Evolutionary conservation across 495 filamentous ascomycete genomes (phyloP), one percentile per base, ranked within the genome.

Genomic region (Gamarada debralockiae): DNA sequence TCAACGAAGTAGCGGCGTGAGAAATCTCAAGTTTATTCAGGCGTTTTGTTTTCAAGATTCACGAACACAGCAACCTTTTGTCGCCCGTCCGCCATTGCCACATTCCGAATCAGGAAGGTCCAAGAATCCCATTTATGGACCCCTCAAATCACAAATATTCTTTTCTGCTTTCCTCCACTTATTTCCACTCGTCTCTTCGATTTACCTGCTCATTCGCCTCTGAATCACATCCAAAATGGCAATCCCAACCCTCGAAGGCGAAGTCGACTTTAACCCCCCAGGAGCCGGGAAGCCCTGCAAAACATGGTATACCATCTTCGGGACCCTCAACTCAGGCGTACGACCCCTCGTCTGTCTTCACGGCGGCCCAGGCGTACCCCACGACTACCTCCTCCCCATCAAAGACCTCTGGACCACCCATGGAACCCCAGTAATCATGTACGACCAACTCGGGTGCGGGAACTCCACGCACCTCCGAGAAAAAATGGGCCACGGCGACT

Each of bases 371-470:
- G 72, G 73, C 13, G 63, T 59, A 9, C 53, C 58, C 12, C 70
- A 73, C 47, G 53, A 68, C 29, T 76, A 70, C 58, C 56, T 74
- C n/a, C 62, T 64, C 2, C 66, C 71, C 7, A 49, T 74, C n/a
- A 39, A 46, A 15, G 57, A 67, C 29, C 57, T 76, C 2, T 24
- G 46, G 13, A 3, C 20, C 56, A 48, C 23, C 20, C 25, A 72
- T 44, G 55, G 36, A 39, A 67, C 63, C 21, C 70, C 75, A 7
- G 58, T 80, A n/a, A 59, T 80, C 17, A 60, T 79, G 56, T 82
- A 82, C 58, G 76, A 80, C 55, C 76, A 80, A 51, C 58, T 80
- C 49, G 75, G 76, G 17, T 73, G 69, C 57, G 77, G 74, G 12
- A 22, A 52, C 6, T 74, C 69, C 18, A 77, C 77, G 0, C 75